Evolutionary conservation across 257 asterid genomes (phyloP), one percentile per base, ranked within the genome.

Genomic region (Prunella vulgaris): DNA sequence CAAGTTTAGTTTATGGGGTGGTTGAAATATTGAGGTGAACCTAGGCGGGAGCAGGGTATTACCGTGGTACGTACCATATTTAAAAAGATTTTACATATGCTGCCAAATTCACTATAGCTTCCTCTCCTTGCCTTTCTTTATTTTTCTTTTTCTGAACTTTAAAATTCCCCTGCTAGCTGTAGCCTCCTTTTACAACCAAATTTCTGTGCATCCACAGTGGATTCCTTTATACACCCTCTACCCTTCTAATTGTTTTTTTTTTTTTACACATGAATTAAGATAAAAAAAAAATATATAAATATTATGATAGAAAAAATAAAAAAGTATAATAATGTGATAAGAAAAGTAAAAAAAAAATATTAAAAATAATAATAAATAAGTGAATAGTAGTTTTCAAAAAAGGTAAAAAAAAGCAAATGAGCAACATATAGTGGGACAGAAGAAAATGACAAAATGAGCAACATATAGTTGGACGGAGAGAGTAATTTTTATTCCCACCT

Each of bases 151-250:
- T 60, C 59, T 32, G 46, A 48, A 6, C 25, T 32, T 46, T 60
- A 60, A 28, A 58, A 35, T 14, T 27, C 38, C 57, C 74, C 21
- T 27, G 75, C 42, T n/a, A 17, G 48, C 18, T 27, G 56, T 32
- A 15, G 7, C 52, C 35, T 56, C 27, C 59, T 28, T 66, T 33
- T 53, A 37, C 37, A 58, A 48, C 69, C 74, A 64, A 71, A 63
- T 71, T 58, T 52, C 56, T 22, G 20, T 71, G 66, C 51, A 7
- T 27, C 59, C 46, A 69, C 74, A 76, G 68, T 51, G 37, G 1
- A 28, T 35, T 35, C 42, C 21, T 2, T 4, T 5, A 59, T 33
- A 68, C n/a, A n/a, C n/a, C n/a, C n/a, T n/a, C 65, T 76, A 73
- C 83, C 58, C 81, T 63, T 74, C 64, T 4, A 44, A 7, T 44